phyloP scores from a whole-genome alignment of 306 rosid genomes.

The Cicer cuneatum region DNA sequence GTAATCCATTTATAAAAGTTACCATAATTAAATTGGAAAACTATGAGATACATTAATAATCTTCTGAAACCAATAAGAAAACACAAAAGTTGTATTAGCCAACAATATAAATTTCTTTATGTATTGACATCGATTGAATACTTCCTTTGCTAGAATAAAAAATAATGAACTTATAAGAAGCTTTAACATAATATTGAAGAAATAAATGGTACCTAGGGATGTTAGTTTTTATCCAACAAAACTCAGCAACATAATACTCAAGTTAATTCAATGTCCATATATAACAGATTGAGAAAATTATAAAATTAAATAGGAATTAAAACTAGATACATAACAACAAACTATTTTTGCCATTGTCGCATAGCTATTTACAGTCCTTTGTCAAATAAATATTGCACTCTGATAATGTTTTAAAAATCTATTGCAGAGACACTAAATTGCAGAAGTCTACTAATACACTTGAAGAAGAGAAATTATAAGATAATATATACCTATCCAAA shows the following conservation, averaged over 20 bases:
- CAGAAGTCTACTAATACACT: constrained; percentile 7
- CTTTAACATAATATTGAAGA: neutral
- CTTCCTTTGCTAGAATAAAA: neutral
- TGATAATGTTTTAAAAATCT: neutral
- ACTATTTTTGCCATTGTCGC: neutral
- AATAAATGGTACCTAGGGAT: neutral
- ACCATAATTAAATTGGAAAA: constrained; percentile 1
- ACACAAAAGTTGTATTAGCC: neutral
- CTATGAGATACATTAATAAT: neutral
- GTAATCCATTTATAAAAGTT: neutral
- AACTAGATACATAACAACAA: neutral
- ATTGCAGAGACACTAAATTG: neutral
- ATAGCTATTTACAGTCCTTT: constrained; percentile 21
- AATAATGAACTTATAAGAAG: neutral
- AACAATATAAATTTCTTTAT: neutral
- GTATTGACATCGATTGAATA: neutral
- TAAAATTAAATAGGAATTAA: neutral
- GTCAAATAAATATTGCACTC: neutral
- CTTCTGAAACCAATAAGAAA: neutral
- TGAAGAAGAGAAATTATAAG: neutral
- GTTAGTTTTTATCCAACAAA: neutral
- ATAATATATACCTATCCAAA: constrained; percentile 78
- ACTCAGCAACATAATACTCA: constrained; percentile 2
- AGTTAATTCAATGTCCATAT: constrained; percentile 19
- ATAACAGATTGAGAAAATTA: neutral